Conservation (phyloP, 1,284 basidiomycete genomes). For the Meripilus lineatus region DNA sequence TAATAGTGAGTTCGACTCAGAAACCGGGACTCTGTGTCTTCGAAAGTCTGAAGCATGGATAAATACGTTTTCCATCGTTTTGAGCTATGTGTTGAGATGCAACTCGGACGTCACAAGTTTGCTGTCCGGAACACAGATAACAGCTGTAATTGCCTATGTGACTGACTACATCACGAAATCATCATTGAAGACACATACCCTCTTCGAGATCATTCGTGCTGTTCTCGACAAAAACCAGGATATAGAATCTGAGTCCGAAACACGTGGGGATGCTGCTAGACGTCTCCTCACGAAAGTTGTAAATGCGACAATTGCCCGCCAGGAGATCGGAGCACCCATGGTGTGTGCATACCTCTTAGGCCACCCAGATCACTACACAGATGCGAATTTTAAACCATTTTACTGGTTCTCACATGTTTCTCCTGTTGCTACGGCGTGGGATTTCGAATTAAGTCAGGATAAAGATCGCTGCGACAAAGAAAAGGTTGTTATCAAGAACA, state of each 20-base stretch:
- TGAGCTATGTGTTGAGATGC: slow-evolving; percentile 30
- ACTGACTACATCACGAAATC: too few relatives aligned
- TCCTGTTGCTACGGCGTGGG: slow-evolving; percentile 1
- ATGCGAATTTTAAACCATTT: slow-evolving; percentile 20
- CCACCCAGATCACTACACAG: slow-evolving; percentile 30
- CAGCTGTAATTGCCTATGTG: too few relatives aligned
- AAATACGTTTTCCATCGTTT: slow-evolving; percentile 26
- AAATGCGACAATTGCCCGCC: slow-evolving; percentile 23
- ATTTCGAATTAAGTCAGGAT: not conserved
- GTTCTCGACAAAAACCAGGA: slow-evolving; percentile 22
- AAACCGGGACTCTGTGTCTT: slow-evolving; percentile 26
- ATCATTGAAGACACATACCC: too few relatives aligned
- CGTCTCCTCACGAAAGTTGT: slow-evolving; percentile 16
- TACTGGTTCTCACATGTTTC: slow-evolving; percentile 23
- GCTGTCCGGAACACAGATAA: slow-evolving; percentile 33
- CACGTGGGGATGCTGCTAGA: slow-evolving; percentile 7
- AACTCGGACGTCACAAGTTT: slow-evolving; percentile 34
- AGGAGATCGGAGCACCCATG: slow-evolving; percentile 30
- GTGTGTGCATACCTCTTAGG: slow-evolving; percentile 24
- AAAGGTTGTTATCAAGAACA: slow-evolving; percentile 4
- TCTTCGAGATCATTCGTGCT: slow-evolving; percentile 28
- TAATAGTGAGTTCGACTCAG: slow-evolving; percentile 20
- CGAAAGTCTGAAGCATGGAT: slow-evolving; percentile 30
- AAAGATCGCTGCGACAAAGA: not conserved
- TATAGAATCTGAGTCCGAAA: slow-evolving; percentile 8